phyloP scores from a whole-genome alignment of 2,329 filamentous ascomycete genomes.

The Aspergillus aculeatus region DNA sequence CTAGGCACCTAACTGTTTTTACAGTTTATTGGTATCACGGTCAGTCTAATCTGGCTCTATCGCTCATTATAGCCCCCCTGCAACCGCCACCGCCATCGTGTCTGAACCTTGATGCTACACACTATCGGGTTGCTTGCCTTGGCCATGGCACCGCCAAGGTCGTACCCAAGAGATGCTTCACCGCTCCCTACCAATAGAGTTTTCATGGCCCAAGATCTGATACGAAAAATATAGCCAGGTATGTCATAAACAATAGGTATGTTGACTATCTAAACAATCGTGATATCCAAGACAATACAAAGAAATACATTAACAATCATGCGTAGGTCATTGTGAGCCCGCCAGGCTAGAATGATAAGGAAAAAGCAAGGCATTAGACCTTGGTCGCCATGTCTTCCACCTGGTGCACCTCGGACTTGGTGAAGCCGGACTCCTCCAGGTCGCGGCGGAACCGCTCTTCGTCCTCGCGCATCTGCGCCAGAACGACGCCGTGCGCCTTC shows the following conservation, averaged over 20 bases:
- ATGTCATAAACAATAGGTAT: too few species aligned
- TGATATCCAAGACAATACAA: neutral
- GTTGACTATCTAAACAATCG: neutral
- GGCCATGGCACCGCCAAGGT: too few species aligned
- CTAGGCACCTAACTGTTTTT: neutral
- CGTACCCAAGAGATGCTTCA: too few species aligned
- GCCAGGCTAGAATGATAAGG: neutral
- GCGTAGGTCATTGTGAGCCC: neutral
- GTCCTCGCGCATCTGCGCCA: slow-evolving; percentile 34
- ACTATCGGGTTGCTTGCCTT: too few species aligned
- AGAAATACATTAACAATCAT: neutral
- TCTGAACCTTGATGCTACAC: too few species aligned
- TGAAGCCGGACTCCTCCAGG: slow-evolving; percentile 18
- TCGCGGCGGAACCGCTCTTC: slow-evolving; percentile 35
- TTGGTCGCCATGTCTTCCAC: slow-evolving; percentile 13
- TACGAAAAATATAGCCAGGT: too few species aligned
- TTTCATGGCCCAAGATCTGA: too few species aligned
- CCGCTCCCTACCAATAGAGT: too few species aligned
- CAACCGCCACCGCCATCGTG: too few species aligned
- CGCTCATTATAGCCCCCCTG: too few species aligned
- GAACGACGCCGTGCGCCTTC: slow-evolving; percentile 34
- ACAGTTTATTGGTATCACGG: neutral
- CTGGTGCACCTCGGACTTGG: slow-evolving; percentile 13
- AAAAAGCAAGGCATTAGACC: neutral
- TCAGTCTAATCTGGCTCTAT: too few species aligned